Conservation (phyloP, 768 basidiomycete genomes). For the Suillus discolor region DNA sequence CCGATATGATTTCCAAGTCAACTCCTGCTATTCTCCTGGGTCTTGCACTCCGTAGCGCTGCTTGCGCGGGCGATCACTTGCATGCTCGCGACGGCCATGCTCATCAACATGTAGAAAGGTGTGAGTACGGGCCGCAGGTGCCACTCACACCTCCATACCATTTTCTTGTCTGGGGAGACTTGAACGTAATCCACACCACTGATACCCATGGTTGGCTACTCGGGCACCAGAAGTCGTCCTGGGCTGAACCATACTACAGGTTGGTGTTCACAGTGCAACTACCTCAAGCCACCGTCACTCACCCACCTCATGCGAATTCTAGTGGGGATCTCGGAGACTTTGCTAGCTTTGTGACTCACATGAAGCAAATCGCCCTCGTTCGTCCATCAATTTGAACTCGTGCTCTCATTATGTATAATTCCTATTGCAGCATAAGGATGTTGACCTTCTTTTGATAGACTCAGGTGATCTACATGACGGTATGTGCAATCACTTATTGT, state of each 20-base stretch:
- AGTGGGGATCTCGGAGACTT: conserved; percentile 80
- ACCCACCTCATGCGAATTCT: neutral
- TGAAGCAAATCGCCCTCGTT: conserved; percentile 74
- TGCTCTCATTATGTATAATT: neutral
- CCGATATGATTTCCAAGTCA: conserved; percentile 13
- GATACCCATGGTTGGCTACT: conserved; percentile 84
- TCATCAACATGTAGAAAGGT: conserved; percentile 35
- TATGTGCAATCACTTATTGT: conserved; percentile 11
- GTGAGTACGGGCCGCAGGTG: conserved; percentile 41
- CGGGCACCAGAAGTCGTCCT: conserved; percentile 76
- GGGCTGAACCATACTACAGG: conserved; percentile 79
- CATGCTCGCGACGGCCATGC: conserved; percentile 26
- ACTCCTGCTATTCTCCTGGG: conserved; percentile 17
- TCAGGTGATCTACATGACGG: conserved; percentile 80
- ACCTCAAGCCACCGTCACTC: neutral
- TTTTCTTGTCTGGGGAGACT: conserved; percentile 82
- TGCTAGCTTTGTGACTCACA: conserved; percentile 78
- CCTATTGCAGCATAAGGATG: conserved; percentile 55
- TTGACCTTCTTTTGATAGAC: conserved; percentile 83
- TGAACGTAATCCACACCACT: conserved; percentile 87
- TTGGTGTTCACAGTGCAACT: conserved; percentile 24
- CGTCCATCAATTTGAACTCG: conserved; percentile 12
- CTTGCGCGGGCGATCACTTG: conserved; percentile 20
- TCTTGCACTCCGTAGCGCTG: conserved; percentile 14
- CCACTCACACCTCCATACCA: conserved; percentile 59